Evolutionary conservation across 106 monocot genomes (phyloP), one percentile per base, ranked within the genome.

Genomic region (Iris macrosiphon): DNA sequence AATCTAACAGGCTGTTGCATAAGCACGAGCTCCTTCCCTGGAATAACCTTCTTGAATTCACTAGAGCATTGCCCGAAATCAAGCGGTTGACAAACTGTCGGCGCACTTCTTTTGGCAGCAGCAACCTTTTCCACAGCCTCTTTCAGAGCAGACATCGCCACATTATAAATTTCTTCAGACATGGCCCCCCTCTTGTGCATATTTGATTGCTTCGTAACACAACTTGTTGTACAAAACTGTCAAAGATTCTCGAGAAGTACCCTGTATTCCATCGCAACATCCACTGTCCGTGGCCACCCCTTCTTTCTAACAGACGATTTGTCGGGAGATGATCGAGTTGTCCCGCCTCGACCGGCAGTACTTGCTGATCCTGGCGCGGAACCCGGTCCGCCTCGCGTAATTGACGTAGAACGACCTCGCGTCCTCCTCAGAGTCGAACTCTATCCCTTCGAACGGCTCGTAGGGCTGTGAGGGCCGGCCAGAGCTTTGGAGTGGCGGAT

Each of bases 101-200:
- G 14, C n/a, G 32, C 31, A 30, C 9, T 59, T 30, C 48, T 69
- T 74, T 79, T 79, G 2, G 74, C 69, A 34, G 56, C 46, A 51
- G 75, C 41, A 39, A 80, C 80, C 45, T 80, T 80, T 4, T 80
- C 75, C 11, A 49, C 61, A 20, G 80, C 80, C 52, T 80, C 80
- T 52, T 65, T 61, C 46, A 80, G 41, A 32, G 75, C 71, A 75
- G 66, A 40, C 65, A 75, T 66, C 11, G 80, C 80, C 16, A 80
- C 70, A 32, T 71, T 57, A 45, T 67, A 80, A 41, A 50, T 67
- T 16, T 80, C 66, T 61, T 67, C 66, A 6, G 61, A 66, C 16
- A 39, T 71, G 10, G 75, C 56, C 7, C 80, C n/a, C 80, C 50
- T 75, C 80, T 54, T 65, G 66, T 29, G 70, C 80, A 52, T 57